Percentiles rank a stretch among this genome's conserved stretches.
Conservation (phyloP, 2,329 filamentous ascomycete species). For the Fusarium sp. region DNA sequence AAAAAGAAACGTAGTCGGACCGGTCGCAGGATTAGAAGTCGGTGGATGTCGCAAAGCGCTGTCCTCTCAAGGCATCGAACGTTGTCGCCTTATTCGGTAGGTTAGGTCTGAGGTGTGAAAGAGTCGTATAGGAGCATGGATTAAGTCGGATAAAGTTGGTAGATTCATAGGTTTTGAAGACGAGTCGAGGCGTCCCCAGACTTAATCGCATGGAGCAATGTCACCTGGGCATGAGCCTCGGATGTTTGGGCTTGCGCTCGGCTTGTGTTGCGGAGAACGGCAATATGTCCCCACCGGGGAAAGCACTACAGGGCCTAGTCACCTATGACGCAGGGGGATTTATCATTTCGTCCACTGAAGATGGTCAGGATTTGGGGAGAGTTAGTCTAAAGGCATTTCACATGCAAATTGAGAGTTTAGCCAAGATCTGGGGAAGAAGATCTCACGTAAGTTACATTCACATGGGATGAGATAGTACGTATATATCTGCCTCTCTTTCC, state of each 20-base stretch:
- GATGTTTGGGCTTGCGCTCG: conserved; percentile 36
- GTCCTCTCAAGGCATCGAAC: conserved; percentile 27
- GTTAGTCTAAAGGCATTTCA: conserved; percentile 20
- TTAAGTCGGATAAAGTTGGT: conserved; percentile 24
- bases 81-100: conserved; percentile 22
- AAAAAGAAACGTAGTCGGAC: conserved; percentile 1
- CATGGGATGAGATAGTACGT: conserved; percentile 5
- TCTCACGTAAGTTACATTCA: conserved; percentile 23
- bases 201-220: conserved; percentile 15
- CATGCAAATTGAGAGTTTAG: conserved; percentile 35
- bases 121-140: conserved; percentile 15
- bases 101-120: conserved; percentile 10
- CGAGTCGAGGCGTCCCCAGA: conserved; percentile 6
- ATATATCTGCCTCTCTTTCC: neutral
- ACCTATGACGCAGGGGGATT: conserved; percentile 35
- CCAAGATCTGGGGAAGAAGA: conserved; percentile 38
- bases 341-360: conserved; percentile 12
- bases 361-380: conserved; percentile 12
- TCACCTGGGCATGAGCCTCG: conserved; percentile 41
- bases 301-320: conserved; percentile 10
- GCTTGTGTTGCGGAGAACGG: conserved; percentile 41
- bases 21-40: conserved; percentile 24
- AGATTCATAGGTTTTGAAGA: conserved; percentile 18
- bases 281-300: conserved; percentile 11
- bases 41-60: conserved; percentile 9